These are phyloP conservation scores for Suillus subluteus DNA, from an alignment of 768 basidiomycete species.

Conservation along the genomic window DNA sequence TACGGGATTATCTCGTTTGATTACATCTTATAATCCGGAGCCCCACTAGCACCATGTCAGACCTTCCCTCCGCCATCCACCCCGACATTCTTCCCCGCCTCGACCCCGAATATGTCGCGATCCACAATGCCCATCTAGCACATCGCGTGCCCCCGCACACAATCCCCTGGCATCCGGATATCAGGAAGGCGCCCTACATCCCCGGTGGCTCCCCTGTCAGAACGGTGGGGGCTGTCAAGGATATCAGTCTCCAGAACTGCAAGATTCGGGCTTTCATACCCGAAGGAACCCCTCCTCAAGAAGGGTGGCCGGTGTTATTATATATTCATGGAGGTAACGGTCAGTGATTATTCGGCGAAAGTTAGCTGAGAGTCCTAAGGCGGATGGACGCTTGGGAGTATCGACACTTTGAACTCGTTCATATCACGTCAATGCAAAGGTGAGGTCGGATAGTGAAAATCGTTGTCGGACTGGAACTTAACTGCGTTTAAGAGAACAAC, in stretches of 20 bases:
- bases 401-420: constrained; percentile 62
- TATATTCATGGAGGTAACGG: constrained; percentile 71
- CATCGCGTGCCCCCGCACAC: constrained; percentile 53
- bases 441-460: neutral
- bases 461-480: neutral
- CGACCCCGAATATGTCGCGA: constrained; percentile 65
- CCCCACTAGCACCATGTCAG: constrained; percentile 15
- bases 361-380: constrained; percentile 40
- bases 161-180: constrained; percentile 59
- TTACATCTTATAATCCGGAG: neutral
- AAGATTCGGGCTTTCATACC: constrained; percentile 69
- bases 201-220: constrained; percentile 59
- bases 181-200: constrained; percentile 54
- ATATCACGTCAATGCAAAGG: constrained; percentile 35
- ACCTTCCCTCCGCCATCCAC: constrained; percentile 54
- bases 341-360: neutral
- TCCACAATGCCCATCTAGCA: constrained; percentile 54
- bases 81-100: constrained; percentile 58
- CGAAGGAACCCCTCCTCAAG: constrained; percentile 46
- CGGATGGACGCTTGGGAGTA: constrained; percentile 75
- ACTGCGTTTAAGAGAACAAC: constrained; percentile 47
- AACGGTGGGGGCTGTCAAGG: constrained; percentile 55
- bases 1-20: neutral
- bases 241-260: constrained; percentile 52
- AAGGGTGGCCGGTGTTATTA: constrained; percentile 72